Evolutionary conservation across 2,329 filamentous ascomycete genomes (phyloP).

Genomic region (Geosmithia morbida): DNA sequence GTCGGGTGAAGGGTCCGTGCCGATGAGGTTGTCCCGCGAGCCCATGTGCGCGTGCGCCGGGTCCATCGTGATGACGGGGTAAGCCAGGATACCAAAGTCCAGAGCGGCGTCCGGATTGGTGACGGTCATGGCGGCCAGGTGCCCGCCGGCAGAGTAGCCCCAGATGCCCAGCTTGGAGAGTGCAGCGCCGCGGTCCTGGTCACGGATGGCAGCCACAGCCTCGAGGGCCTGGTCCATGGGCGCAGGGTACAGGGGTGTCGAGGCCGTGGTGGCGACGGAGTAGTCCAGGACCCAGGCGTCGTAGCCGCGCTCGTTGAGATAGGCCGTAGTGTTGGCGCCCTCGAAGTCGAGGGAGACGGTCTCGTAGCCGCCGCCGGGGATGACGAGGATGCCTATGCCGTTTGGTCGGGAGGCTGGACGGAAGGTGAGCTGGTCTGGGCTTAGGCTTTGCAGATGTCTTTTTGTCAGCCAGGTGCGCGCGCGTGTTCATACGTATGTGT

Average conservation of each 20-base stretch:
- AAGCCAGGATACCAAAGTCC: slow-evolving; percentile 9
- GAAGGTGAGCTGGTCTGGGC: slow-evolving; percentile 1
- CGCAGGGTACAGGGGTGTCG: slow-evolving; percentile 6
- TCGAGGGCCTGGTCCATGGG: slow-evolving; percentile 7
- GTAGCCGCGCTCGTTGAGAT: slow-evolving; percentile 6
- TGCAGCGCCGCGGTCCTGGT: not conserved
- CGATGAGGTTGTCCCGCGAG: slow-evolving; percentile 8
- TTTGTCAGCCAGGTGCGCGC: not conserved
- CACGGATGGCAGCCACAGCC: slow-evolving; percentile 6
- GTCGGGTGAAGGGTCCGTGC: slow-evolving; percentile 5
- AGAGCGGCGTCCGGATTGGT: slow-evolving; percentile 6
- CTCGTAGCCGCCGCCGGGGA: slow-evolving; percentile 7
- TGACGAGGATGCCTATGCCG: slow-evolving; percentile 6
- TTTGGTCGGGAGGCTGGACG: slow-evolving; percentile 2
- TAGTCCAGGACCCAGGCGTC: slow-evolving; percentile 9
- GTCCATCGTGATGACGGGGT: slow-evolving; percentile 9
- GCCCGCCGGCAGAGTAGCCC: slow-evolving; percentile 10
- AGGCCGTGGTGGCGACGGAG: slow-evolving; percentile 5
- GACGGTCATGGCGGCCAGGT: slow-evolving; percentile 8
- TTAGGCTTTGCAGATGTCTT: too few relatives aligned
- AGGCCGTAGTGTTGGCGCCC: slow-evolving; percentile 5
- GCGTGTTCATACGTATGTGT: not conserved
- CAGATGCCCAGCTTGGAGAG: slow-evolving; percentile 8
- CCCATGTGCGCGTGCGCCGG: slow-evolving; percentile 5
- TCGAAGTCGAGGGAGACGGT: slow-evolving; percentile 5